Evolutionary conservation across 2,329 filamentous ascomycete genomes (phyloP).

Genomic region (Plectosphaerella plurivora): DNA sequence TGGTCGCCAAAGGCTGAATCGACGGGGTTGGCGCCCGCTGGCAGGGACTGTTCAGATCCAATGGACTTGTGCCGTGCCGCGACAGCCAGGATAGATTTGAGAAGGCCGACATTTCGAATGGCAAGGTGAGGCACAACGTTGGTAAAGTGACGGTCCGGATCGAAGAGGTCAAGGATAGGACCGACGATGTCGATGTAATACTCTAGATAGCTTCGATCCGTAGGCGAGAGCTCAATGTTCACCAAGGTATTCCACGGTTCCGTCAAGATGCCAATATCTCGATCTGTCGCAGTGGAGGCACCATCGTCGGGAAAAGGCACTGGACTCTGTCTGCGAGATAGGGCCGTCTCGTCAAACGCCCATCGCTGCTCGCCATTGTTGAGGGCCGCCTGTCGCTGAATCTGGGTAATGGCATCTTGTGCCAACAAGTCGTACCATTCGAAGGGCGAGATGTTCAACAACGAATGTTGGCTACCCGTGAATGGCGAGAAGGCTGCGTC

Average conservation of each 20-base stretch:
- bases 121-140: constrained; percentile 11
- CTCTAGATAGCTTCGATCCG: constrained; percentile 4
- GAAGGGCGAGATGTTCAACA: constrained; percentile 8
- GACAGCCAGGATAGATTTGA: constrained; percentile 12
- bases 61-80: constrained; percentile 8
- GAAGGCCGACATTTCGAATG: constrained; percentile 7
- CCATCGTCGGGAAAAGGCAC: constrained; percentile 1
- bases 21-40: too few relatives aligned
- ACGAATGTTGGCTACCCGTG: constrained; percentile 3
- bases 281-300: background rate
- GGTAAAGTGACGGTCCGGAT: constrained; percentile 10
- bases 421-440: constrained; percentile 9
- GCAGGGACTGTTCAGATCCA: background rate
- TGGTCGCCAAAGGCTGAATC: too few relatives aligned
- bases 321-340: constrained; percentile 7
- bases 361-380: constrained; percentile 1
- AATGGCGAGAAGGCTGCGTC: constrained; percentile 5
- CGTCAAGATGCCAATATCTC: background rate
- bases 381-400: constrained; percentile 4
- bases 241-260: constrained; percentile 5
- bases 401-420: constrained; percentile 7
- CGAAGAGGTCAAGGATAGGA: constrained; percentile 12
- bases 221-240: constrained; percentile 4
- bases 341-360: constrained; percentile 5
- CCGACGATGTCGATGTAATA: constrained; percentile 10